phyloP scores from a whole-genome alignment of 352 stramenopile species.

The Saprolegnia parasitica region DNA sequence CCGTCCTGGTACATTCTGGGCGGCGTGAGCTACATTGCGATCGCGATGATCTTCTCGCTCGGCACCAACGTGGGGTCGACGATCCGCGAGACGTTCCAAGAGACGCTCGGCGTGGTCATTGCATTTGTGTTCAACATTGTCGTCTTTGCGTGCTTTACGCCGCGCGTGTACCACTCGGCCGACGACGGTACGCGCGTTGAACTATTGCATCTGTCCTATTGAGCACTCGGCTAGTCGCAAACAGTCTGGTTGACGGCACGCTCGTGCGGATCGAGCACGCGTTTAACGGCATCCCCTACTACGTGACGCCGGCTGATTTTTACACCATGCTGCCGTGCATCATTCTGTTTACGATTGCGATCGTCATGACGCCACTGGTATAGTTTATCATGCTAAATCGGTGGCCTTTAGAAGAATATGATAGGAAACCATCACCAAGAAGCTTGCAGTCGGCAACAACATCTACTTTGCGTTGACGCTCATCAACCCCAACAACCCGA shows the following conservation, averaged over 20 bases:
- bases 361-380: constrained; percentile 53
- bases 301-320: constrained; percentile 68
- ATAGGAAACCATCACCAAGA: constrained; percentile 76
- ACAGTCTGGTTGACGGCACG: constrained; percentile 4
- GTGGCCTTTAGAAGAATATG: constrained; percentile 41
- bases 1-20: constrained; percentile 62
- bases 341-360: constrained; percentile 59
- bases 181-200: constrained; percentile 20
- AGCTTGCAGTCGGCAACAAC: constrained; percentile 77
- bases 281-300: constrained; percentile 58
- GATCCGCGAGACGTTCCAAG: constrained; percentile 61
- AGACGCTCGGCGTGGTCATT: constrained; percentile 74
- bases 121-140: constrained; percentile 75
- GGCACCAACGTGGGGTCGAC: constrained; percentile 66
- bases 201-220: neutral
- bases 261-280: constrained; percentile 46
- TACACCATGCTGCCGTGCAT: constrained; percentile 66
- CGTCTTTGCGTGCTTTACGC: constrained; percentile 47
- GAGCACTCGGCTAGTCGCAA: constrained; percentile 35
- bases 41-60: constrained; percentile 68
- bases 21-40: constrained; percentile 69
- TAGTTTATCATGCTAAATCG: neutral
- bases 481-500: constrained; percentile 44
- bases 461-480: constrained; percentile 80
- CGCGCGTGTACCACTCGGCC: constrained; percentile 36